Evolutionary conservation across 169 alveolate genomes (phyloP), one percentile per base, ranked within the genome.

Genomic region (Amoebophrya sp.): DNA sequence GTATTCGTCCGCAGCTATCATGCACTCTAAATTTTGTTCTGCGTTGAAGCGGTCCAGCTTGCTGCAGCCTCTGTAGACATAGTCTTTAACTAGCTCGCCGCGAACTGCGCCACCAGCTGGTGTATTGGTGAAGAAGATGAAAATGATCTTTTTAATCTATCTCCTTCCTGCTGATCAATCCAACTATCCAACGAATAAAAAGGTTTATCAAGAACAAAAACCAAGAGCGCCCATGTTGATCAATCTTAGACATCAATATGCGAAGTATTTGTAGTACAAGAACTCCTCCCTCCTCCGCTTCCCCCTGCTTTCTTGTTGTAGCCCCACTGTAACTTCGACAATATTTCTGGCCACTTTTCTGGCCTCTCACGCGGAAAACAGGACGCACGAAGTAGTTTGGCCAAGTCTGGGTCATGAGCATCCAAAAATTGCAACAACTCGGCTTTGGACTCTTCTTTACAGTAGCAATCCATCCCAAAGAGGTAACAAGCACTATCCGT

Each of bases 381-480:
- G 65, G 65, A 47, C 65, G 65, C 6, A 6, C 65, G 65, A 6
- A 47, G 65, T 47, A 12, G 29, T 18, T 18, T 6, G 65, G 65
- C 6, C 29, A 47, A 38, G 36, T 91, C 93, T 3, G 91, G 93
- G 41, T 92, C 93, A n/a, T 92, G 89, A 90, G 41, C 47, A n/a
- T 92, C 93, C 53, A 92, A 78, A 41, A 91, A 91, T 38, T 41
- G 78, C 34, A 91, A 89, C 23, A 78, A 90, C 91, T 91, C 93
- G 41, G 78, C 93, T 33, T 91, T 77, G 38, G 93, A 90, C 89
- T 91, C 93, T 38, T 91, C 93, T 18, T 47, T 47, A 78, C 93
- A 92, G 77, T 92, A 92, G 93, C 93, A 92, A n/a, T 92, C 93
- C 93, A 92, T 92, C 33, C 93, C 93, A 40, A 92, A 92, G 89